phyloP scores from a whole-genome alignment of 805 yeast genomes.

The Metschnikowia kofuensis region DNA sequence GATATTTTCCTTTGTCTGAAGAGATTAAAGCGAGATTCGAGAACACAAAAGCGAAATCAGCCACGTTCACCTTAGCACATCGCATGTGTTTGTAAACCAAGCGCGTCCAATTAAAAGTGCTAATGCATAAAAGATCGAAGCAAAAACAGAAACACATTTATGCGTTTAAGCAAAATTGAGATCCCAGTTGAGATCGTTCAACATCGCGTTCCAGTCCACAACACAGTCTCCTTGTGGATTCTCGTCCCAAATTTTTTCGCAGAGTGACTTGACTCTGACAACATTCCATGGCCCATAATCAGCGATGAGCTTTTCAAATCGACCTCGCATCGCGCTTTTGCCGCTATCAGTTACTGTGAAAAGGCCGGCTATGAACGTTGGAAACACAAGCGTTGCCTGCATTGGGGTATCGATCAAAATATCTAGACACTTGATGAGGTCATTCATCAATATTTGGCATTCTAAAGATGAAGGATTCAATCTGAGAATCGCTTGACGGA shows the following conservation, averaged over 20 bases:
- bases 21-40: no score
- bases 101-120: no score
- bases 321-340: slow-evolving; percentile 46
- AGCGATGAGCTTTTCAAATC: slow-evolving; percentile 54
- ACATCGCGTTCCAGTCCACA: slow-evolving; percentile 71
- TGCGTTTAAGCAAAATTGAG: slow-evolving; percentile 60
- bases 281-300: slow-evolving; percentile 70
- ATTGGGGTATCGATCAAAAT: slow-evolving; percentile 62
- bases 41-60: neutral
- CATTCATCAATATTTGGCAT: slow-evolving; percentile 55
- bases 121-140: no score
- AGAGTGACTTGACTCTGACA: slow-evolving; percentile 41
- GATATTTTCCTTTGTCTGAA: no score
- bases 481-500: slow-evolving; percentile 61
- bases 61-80: no score
- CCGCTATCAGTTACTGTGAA: slow-evolving; percentile 55
- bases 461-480: slow-evolving; percentile 62
- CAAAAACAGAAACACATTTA: no score
- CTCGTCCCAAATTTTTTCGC: slow-evolving; percentile 47
- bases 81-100: no score
- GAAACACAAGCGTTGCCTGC: slow-evolving; percentile 72
- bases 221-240: slow-evolving; percentile 53
- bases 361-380: slow-evolving; percentile 75
- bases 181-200: slow-evolving; percentile 71
- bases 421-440: slow-evolving; percentile 56